These are phyloP conservation scores for Telfairia occidentalis DNA, from an alignment of 331 rosid genomes.

Conservation along the genomic window DNA sequence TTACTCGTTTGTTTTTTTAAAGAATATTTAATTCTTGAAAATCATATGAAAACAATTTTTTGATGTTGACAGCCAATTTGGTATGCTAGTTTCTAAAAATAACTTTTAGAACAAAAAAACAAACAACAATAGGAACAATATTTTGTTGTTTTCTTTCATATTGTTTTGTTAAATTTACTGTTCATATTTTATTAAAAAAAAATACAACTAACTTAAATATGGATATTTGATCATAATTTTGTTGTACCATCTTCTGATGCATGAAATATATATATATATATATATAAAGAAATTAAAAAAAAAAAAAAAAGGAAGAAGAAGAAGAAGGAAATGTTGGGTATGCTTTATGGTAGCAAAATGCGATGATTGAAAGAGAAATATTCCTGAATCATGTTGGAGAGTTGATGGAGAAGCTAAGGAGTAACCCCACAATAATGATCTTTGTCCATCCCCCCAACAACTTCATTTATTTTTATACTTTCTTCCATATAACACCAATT, in stretches of 20 bases:
- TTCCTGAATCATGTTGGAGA: slow-evolving; percentile 11
- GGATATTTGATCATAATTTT: not conserved
- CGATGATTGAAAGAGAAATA: not conserved
- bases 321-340: not conserved
- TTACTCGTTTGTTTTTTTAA: no score
- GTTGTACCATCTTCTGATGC: not conserved
- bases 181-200: not conserved
- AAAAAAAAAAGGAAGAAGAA: not conserved
- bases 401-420: not conserved
- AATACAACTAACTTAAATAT: not conserved
- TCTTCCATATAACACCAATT: not conserved
- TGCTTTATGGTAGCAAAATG: not conserved
- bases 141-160: not conserved
- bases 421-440: slow-evolving; percentile 2
- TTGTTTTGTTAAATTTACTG: not conserved
- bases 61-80: not conserved
- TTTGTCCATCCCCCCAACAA: slow-evolving; percentile 8
- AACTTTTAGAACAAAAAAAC: not conserved
- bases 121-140: not conserved
- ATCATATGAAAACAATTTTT: not conserved
- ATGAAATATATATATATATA: no score
- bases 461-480: not conserved
- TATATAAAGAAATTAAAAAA: no score
- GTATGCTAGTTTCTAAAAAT: not conserved
- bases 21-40: not conserved